These are phyloP conservation scores for Pythium vanterpoolii DNA, from an alignment of 352 stramenopile species.

Conservation along the genomic window DNA sequence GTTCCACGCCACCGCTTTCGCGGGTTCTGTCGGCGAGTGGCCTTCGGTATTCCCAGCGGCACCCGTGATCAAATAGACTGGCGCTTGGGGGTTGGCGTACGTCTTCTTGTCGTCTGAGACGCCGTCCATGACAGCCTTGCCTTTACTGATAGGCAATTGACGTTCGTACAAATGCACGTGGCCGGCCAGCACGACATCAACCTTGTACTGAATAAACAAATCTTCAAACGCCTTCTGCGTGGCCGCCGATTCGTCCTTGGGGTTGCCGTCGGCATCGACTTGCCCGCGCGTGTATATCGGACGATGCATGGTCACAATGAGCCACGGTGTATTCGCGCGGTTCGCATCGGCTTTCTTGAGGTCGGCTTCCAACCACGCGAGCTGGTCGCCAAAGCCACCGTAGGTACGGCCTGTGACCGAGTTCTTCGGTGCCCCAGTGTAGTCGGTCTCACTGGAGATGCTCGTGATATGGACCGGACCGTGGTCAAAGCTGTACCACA, in stretches of 20 bases:
- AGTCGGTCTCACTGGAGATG: conserved; percentile 80
- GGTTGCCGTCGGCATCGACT: conserved; percentile 29
- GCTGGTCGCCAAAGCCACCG: conserved; percentile 33
- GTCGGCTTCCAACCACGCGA: conserved; percentile 50
- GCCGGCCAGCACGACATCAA: conserved; percentile 48
- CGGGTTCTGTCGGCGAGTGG: conserved; percentile 18
- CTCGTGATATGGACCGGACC: conserved; percentile 77
- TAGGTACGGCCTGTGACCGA: conserved; percentile 14
- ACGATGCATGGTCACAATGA: conserved; percentile 53
- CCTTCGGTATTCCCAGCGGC: conserved; percentile 24
- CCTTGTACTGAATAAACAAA: conserved; percentile 55
- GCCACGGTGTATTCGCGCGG: conserved; percentile 40
- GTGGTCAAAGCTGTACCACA: conserved; percentile 90
- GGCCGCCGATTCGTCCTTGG: conserved; percentile 25
- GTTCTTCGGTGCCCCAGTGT: conserved; percentile 23
- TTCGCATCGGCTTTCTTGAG: conserved; percentile 44
- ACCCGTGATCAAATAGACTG: conserved; percentile 46
- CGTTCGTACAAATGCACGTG: conserved; percentile 59
- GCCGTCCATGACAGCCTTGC: conserved; percentile 32
- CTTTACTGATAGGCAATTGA: conserved; percentile 41
- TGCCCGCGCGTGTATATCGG: conserved; percentile 41
- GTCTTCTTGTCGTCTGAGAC: conserved; percentile 35
- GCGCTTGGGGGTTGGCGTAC: conserved; percentile 42
- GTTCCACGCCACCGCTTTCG: conserved; percentile 15
- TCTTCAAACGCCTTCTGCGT: conserved; percentile 52